Percentiles rank a stretch among this genome's conserved stretches.
Conservation (phyloP, 768 basidiomycete genomes). For the Leccinum pellstonianum region DNA sequence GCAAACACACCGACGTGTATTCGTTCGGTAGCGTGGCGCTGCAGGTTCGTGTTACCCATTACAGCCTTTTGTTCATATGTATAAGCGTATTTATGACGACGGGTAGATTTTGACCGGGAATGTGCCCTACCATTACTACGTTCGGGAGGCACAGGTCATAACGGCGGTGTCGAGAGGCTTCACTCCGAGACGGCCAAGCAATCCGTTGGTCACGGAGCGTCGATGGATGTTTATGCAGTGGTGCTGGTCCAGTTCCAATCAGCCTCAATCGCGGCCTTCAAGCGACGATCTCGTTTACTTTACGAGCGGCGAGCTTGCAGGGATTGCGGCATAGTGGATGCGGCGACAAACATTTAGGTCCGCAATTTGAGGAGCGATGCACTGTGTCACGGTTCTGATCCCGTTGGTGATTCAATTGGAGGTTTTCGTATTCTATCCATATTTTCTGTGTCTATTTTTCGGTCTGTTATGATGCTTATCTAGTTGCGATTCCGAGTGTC, state of each 20-base stretch:
- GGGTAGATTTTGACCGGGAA: constrained; percentile 13
- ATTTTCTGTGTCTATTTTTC: background rate
- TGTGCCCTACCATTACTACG: constrained; percentile 15
- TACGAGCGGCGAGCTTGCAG: constrained; percentile 4
- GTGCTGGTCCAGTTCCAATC: constrained; percentile 25
- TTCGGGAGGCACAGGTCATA: constrained; percentile 12
- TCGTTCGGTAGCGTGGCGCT: constrained; percentile 34
- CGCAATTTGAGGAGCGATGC: background rate
- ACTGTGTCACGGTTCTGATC: background rate
- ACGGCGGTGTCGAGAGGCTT: constrained; percentile 14
- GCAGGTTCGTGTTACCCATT: constrained; percentile 10
- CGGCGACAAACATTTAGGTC: background rate
- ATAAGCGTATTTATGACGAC: background rate
- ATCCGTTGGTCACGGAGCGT: constrained; percentile 5
- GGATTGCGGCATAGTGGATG: background rate
- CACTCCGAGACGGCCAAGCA: constrained; percentile 8
- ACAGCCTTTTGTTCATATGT: background rate
- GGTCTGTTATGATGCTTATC: background rate
- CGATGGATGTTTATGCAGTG: constrained; percentile 12
- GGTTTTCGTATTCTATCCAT: background rate
- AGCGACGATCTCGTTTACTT: constrained; percentile 27
- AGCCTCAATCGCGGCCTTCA: constrained; percentile 30
- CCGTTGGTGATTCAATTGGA: background rate
- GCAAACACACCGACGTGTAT: constrained; percentile 16
- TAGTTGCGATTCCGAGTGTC: background rate